These are phyloP conservation scores for Metschnikowia lachancei DNA, from an alignment of 805 yeast species.

Conservation along the genomic window DNA sequence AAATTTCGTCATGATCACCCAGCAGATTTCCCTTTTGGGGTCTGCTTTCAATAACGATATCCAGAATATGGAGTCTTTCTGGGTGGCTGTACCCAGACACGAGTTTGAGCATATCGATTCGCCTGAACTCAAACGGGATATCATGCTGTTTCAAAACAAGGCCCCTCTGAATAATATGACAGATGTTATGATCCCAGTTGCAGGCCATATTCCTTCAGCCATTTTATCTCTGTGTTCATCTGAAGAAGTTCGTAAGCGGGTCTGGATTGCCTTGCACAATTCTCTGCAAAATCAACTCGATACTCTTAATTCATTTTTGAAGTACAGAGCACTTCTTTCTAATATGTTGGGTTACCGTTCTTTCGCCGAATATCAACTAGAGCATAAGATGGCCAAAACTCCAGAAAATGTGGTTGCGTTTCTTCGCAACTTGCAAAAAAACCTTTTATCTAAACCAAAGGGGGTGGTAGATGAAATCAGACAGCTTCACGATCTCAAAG, in stretches of 20 bases:
- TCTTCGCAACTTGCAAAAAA: constrained; percentile 53
- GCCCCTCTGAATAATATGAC: constrained; percentile 14
- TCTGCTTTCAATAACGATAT: constrained; percentile 66
- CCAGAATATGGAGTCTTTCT: constrained; percentile 30
- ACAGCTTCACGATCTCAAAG: constrained; percentile 39
- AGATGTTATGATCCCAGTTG: constrained; percentile 31
- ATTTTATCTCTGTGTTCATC: constrained; percentile 58
- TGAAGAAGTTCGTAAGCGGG: constrained; percentile 54
- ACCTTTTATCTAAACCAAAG: constrained; percentile 35
- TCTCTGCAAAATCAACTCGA: constrained; percentile 62
- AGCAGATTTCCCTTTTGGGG: constrained; percentile 75
- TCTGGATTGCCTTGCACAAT: constrained; percentile 75
- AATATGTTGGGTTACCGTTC: constrained; percentile 65
- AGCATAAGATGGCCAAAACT: constrained; percentile 83
- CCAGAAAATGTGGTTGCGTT: constrained; percentile 77
- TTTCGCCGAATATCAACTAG: constrained; percentile 76
- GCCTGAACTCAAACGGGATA: constrained; percentile 24
- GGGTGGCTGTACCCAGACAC: constrained; percentile 34
- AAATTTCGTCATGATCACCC: constrained; percentile 74
- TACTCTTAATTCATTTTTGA: constrained; percentile 56
- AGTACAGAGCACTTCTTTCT: constrained; percentile 68
- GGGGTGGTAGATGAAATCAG: constrained; percentile 60
- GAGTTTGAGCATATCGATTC: constrained; percentile 32
- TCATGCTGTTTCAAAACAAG: constrained; percentile 26
- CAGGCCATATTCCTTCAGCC: constrained; percentile 63